Base-by-base conservation (phyloP, 2,329 filamentous ascomycete genomes). In the Claviceps monticola region DNA sequence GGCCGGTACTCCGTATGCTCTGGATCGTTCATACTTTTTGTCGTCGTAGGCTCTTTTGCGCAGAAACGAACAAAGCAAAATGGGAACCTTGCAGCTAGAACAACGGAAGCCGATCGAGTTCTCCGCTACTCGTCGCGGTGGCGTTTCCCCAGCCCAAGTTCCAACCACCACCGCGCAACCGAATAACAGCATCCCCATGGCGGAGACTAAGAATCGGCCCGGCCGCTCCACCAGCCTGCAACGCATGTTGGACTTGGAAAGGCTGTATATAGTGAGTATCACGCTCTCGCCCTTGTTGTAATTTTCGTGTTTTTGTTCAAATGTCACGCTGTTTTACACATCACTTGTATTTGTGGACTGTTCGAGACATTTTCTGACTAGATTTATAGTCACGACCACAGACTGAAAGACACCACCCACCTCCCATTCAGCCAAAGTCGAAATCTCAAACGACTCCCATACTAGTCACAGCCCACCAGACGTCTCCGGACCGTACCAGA, bases 221-320 rank as follows among this genome's bases (percentile, higher is more conserved):
- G 55, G 52, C 49, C 67, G 68, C 58, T 68, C 69, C 55, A 71
- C 72, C 60, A 78, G 72, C 62, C 72, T 81, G 56, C 71, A 79
- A 62, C 71, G 69, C 54, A 80, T 82, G 78, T 68, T 81, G 48
- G 76, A 80, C 58, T 64, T 81, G 49, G 79, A 82, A 60, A 77
- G 74, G 60, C 71, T 70, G 61, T 72, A 69, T 63, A 79, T 78
- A 74, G 79, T 81, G 68, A 68, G 70, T 61, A 23, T 23, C 1
- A n/a, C 16, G n/a, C 5, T 42, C 14, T 16, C 4, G 37, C 36
- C 46, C 13, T 16, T 36, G 6, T 26, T 36, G n/a, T 46, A 42
- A 17, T 5, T 3, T 43, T 29, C 5, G 17, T 8, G 17, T 19
- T 51, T 16, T 46, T 46, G n/a, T 17, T 7, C 9, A 13, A 21